These are phyloP conservation scores for Globisporangium carolinianum DNA, from an alignment of 352 stramenopile genomes.

Conservation along the genomic window DNA sequence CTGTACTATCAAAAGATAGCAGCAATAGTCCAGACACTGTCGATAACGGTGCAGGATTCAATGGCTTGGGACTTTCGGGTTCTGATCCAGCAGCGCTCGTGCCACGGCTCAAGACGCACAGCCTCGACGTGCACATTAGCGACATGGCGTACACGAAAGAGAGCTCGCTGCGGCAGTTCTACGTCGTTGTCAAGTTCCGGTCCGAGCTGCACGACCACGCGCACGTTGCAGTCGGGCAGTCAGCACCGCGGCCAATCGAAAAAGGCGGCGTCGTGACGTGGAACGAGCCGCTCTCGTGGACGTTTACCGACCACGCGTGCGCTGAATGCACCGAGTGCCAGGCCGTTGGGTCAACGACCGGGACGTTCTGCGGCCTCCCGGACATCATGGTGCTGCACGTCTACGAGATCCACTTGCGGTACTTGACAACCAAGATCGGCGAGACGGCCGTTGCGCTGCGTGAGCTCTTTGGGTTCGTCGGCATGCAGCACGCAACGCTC, in stretches of 20 bases:
- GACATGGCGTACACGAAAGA: constrained; percentile 77
- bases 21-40: not conserved
- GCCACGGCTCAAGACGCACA: constrained; percentile 46
- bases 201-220: constrained; percentile 77
- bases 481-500: constrained; percentile 54
- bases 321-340: constrained; percentile 63
- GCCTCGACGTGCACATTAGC: constrained; percentile 52
- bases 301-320: constrained; percentile 76
- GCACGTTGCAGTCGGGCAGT: constrained; percentile 66
- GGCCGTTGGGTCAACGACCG: constrained; percentile 43
- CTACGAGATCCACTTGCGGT: constrained; percentile 79
- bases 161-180: constrained; percentile 69
- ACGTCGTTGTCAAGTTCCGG: constrained; percentile 82
- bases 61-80: too few species aligned
- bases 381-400: constrained; percentile 80
- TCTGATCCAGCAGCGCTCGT: not conserved
- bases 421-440: constrained; percentile 80
- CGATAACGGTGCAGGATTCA: not conserved
- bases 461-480: constrained; percentile 66
- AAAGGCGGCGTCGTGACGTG: constrained; percentile 56
- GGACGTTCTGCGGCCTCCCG: constrained; percentile 62
- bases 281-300: constrained; percentile 70
- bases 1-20: constrained; percentile 13
- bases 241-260: constrained; percentile 50
- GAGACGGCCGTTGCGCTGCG: constrained; percentile 66